Percentiles rank a stretch among this genome's conserved stretches.
Evolutionary conservation across 2,329 filamentous ascomycete species (phyloP).

Genomic region (Alternaria hordeiaustralica): DNA sequence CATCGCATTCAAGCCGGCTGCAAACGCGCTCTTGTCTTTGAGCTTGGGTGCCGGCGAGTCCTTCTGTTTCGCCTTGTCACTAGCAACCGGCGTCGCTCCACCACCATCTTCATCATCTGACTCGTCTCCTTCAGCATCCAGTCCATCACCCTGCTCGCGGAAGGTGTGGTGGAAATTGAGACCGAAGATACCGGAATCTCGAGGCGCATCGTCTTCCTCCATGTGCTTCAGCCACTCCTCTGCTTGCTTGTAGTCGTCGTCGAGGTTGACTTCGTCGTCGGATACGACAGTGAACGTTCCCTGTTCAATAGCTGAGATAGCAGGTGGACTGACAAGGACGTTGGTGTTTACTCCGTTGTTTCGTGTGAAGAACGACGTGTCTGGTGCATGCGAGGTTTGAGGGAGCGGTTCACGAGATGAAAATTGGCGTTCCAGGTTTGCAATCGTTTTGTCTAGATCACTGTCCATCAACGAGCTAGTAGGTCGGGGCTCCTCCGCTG

Average conservation of each 20-base stretch:
- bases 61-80: background rate
- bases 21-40: background rate
- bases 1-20: background rate
- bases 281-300: constrained; percentile 7
- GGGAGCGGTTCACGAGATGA: background rate
- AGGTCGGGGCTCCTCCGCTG: background rate
- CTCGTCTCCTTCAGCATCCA: background rate
- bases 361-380: background rate
- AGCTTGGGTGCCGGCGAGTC: background rate
- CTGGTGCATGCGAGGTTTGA: background rate
- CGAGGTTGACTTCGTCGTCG: background rate
- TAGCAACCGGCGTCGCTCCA: background rate
- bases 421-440: background rate
- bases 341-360: background rate
- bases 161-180: constrained; percentile 8
- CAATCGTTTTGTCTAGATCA: background rate
- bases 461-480: background rate
- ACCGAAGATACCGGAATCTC: constrained; percentile 8
- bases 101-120: background rate
- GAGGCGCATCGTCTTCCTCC: background rate
- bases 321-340: background rate
- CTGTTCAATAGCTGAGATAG: background rate
- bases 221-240: constrained; percentile 4
- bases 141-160: background rate
- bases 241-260: constrained; percentile 9